Evolutionary conservation across 345 rosid genomes (phyloP).

Genomic region (Turritis glabra): DNA sequence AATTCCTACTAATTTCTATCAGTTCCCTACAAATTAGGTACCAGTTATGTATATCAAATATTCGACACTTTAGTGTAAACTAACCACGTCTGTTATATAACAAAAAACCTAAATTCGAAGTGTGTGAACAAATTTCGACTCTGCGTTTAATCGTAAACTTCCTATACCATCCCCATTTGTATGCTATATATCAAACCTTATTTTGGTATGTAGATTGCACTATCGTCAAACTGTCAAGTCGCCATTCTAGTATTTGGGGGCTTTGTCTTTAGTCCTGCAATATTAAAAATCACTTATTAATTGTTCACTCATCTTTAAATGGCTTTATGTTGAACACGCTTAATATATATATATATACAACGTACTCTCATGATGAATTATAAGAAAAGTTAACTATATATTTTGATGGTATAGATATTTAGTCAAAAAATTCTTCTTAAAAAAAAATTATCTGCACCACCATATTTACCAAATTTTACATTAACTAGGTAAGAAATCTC

Average conservation of each 20-base stretch:
- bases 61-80: constrained; percentile 20
- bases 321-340: no score
- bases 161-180: background rate
- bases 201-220: background rate
- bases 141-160: background rate
- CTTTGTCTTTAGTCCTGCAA: no score
- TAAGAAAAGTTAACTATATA: no score
- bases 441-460: no score
- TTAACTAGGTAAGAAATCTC: background rate
- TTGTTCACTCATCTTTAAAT: no score
- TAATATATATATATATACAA: no score
- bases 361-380: no score
- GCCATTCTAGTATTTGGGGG: no score
- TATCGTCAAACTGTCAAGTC: background rate
- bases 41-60: background rate
- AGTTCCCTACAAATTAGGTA: background rate
- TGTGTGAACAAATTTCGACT: background rate
- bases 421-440: no score
- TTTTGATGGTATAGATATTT: no score
- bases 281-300: no score
- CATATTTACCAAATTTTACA: background rate
- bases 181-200: background rate
- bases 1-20: background rate
- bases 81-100: constrained; percentile 2
- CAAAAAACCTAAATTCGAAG: background rate